A percentile compares a stretch with the other conserved stretches of the same genome.
Conservation (phyloP, 129 eudicot genomes). For the Escallonia herrerae region DNA sequence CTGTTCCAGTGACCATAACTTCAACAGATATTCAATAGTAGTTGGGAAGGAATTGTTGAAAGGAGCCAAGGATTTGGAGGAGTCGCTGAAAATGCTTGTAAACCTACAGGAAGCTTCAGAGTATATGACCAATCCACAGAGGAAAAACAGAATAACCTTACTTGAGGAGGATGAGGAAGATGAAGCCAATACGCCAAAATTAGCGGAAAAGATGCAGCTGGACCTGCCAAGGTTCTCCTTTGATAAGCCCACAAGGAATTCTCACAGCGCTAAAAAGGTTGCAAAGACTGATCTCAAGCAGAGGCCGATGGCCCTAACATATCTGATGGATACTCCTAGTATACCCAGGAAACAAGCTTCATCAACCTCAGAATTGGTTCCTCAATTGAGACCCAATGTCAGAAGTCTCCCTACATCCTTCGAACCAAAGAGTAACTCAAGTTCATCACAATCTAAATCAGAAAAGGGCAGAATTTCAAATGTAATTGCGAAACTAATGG, state of each 20-base stretch:
- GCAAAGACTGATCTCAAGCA: constrained; percentile 15
- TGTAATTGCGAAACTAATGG: constrained; percentile 90
- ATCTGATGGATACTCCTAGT: constrained; percentile 20
- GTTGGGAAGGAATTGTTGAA: constrained; percentile 69
- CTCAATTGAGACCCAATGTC: constrained; percentile 17
- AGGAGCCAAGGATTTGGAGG: constrained; percentile 88
- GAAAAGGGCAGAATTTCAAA: constrained; percentile 74
- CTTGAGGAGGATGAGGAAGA: constrained; percentile 66
- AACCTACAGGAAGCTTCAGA: constrained; percentile 75
- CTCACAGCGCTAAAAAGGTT: constrained; percentile 10
- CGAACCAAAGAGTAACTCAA: constrained; percentile 13
- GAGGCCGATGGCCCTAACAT: constrained; percentile 21
- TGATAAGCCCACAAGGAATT: constrained; percentile 43
- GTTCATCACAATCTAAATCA: constrained; percentile 17
- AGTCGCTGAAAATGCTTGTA: constrained; percentile 80
- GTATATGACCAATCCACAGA: constrained; percentile 33
- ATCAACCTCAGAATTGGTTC: not conserved
- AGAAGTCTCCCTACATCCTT: constrained; percentile 15
- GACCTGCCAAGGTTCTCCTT: constrained; percentile 76
- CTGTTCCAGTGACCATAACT: constrained; percentile 39
- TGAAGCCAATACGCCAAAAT: constrained; percentile 20
- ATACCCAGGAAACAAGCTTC: not conserved
- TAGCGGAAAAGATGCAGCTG: constrained; percentile 31
- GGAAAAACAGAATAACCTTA: constrained; percentile 50
- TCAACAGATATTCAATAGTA: constrained; percentile 48